Conservation (phyloP, 495 filamentous ascomycete species). For the Tricharina praecox region DNA sequence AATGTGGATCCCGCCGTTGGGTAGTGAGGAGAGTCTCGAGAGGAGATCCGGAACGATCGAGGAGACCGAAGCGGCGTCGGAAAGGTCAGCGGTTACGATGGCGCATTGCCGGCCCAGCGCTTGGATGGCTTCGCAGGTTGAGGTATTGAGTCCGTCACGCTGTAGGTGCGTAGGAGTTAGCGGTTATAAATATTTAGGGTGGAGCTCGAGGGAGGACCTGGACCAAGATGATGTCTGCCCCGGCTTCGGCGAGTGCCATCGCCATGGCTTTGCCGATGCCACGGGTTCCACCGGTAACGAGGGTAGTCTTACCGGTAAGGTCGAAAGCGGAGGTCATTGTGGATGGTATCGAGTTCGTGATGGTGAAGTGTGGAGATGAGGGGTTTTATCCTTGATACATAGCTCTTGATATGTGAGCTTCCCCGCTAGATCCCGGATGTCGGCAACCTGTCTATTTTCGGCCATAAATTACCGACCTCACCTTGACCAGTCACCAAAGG, state of each 20-base stretch:
- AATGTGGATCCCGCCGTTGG: slow-evolving; percentile 36
- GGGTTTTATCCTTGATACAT: neutral
- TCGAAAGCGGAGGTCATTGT: slow-evolving; percentile 31
- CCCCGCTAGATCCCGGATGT: neutral
- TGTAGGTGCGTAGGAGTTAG: slow-evolving; percentile 22
- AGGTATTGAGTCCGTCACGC: slow-evolving; percentile 48
- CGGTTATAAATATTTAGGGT: no score
- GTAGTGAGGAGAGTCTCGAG: slow-evolving; percentile 31
- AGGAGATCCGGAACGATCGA: slow-evolving; percentile 44
- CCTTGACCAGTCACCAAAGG: neutral
- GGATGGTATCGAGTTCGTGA: neutral
- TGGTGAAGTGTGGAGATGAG: neutral
- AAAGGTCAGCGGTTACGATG: slow-evolving; percentile 62
- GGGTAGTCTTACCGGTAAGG: slow-evolving; percentile 52
- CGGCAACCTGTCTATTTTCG: no score
- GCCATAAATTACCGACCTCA: neutral
- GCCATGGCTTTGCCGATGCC: slow-evolving; percentile 80
- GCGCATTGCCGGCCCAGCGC: slow-evolving; percentile 46
- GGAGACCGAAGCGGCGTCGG: slow-evolving; percentile 41
- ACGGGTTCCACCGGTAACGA: slow-evolving; percentile 74
- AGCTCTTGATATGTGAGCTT: neutral
- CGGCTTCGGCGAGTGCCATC: slow-evolving; percentile 63
- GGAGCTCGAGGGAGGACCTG: slow-evolving; percentile 30
- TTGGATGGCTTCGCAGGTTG: slow-evolving; percentile 45
- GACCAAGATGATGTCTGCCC: slow-evolving; percentile 64